These are phyloP conservation scores for Lasiodiplodia sp. DNA, from an alignment of 2,329 filamentous ascomycete genomes.

Conservation along the genomic window DNA sequence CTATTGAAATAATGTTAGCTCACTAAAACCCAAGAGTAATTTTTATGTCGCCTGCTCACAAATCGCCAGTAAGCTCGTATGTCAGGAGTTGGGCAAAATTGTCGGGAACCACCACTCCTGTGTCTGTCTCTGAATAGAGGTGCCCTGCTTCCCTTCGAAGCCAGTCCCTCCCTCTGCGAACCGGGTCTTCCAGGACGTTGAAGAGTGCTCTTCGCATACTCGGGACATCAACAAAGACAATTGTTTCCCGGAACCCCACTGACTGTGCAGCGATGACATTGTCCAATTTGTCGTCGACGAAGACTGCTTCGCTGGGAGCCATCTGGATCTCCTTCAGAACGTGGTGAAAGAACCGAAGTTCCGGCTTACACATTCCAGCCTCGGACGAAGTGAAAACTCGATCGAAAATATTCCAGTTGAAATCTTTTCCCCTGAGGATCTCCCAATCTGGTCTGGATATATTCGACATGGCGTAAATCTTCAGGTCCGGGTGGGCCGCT, in stretches of 20 bases:
- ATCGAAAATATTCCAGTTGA: conserved; percentile 46
- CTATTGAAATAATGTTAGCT: conserved; percentile 8
- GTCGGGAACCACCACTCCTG: conserved; percentile 37
- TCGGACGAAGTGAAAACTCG: conserved; percentile 44
- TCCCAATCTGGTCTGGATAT: conserved; percentile 40
- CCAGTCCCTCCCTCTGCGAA: conserved; percentile 34
- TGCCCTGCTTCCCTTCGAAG: conserved; percentile 34
- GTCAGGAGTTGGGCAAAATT: conserved; percentile 43
- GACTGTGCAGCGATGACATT: conserved; percentile 38
- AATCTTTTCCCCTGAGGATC: conserved; percentile 36
- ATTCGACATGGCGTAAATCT: conserved; percentile 46
- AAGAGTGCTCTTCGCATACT: conserved; percentile 31
- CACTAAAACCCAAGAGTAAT: not conserved
- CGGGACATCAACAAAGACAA: conserved; percentile 34
- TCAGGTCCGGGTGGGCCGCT: conserved; percentile 31
- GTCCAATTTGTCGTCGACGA: conserved; percentile 43
- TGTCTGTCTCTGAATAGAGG: conserved; percentile 35
- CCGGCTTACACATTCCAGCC: conserved; percentile 47
- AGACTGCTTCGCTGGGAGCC: conserved; percentile 34
- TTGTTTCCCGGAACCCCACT: conserved; percentile 40
- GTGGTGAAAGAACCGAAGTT: conserved; percentile 42
- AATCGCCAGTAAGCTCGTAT: conserved; percentile 36
- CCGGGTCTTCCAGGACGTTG: conserved; percentile 35
- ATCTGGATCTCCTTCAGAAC: conserved; percentile 38
- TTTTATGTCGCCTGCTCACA: conserved; percentile 29